Evolutionary conservation across 805 yeast genomes (phyloP).

Genomic region (Dipodascus geniculatus): DNA sequence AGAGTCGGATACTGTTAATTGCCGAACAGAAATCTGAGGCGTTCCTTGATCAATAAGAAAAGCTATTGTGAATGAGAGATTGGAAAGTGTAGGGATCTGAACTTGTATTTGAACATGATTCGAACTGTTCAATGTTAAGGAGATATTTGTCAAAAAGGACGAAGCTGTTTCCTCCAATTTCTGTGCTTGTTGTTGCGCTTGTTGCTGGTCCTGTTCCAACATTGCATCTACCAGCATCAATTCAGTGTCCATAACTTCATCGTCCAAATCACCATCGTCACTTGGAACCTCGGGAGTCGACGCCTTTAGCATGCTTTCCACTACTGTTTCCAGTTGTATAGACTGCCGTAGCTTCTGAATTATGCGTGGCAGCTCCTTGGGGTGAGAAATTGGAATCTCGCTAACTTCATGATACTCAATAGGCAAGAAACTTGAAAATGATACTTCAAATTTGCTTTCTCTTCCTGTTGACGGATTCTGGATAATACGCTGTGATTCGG

Average conservation of each 20-base stretch:
- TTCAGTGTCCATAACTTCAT: conserved; percentile 4
- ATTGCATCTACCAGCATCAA: not conserved
- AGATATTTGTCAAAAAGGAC: not conserved
- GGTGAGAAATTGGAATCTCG: conserved; percentile 21
- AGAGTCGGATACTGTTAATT: not conserved
- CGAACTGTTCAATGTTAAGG: not conserved
- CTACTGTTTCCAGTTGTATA: conserved; percentile 8
- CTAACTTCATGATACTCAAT: conserved; percentile 15
- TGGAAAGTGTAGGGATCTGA: not conserved
- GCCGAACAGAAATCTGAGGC: not conserved
- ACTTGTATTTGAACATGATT: not conserved
- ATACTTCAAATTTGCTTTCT: conserved; percentile 13
- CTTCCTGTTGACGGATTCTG: conserved; percentile 5
- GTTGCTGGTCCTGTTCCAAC: not conserved
- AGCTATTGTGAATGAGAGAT: not conserved
- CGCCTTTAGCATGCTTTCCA: conserved; percentile 9
- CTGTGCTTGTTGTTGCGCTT: not conserved
- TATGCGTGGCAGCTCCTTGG: conserved; percentile 18
- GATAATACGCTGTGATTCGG: conserved; percentile 5
- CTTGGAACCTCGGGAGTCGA: conserved; percentile 2
- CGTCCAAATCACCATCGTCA: conserved; percentile 5
- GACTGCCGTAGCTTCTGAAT: conserved; percentile 16
- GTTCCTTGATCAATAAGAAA: not conserved
- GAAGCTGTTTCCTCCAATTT: not conserved
- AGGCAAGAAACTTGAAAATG: conserved; percentile 20